Percentiles rank a stretch among this genome's conserved stretches.
Evolutionary conservation across 2,329 filamentous ascomycete genomes (phyloP).

Genomic region (Gnomoniopsis smithogilvyi): DNA sequence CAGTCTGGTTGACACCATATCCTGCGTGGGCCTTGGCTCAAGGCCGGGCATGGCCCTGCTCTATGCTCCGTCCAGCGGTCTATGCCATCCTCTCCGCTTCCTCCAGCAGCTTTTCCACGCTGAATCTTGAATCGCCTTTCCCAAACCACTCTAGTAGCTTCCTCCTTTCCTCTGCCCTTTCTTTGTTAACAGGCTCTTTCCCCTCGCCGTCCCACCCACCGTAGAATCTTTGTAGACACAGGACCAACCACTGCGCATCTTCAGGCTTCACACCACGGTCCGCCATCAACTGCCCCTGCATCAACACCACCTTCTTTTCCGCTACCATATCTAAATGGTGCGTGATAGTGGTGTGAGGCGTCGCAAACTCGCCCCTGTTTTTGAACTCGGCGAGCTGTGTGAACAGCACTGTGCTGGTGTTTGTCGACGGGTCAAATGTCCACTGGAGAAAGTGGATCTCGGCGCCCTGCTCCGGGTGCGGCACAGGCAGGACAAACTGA

Average conservation of each 20-base stretch:
- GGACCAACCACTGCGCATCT: constrained; percentile 84
- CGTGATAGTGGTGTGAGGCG: constrained; percentile 90
- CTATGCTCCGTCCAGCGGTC: constrained; percentile 1
- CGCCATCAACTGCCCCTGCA: constrained; percentile 78
- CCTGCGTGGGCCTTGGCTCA: not conserved
- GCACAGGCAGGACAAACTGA: constrained; percentile 87
- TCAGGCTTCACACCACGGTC: constrained; percentile 73
- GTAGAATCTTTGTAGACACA: constrained; percentile 96
- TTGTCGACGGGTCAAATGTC: constrained; percentile 71
- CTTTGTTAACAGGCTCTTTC: constrained; percentile 38
- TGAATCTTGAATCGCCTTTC: constrained; percentile 73
- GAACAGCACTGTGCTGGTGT: constrained; percentile 78
- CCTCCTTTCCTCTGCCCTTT: constrained; percentile 61
- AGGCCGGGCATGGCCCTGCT: not conserved
- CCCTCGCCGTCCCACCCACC: constrained; percentile 56
- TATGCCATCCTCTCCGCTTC: constrained; percentile 78
- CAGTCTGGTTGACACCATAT: not conserved
- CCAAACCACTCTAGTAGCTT: constrained; percentile 79
- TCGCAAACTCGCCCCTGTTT: constrained; percentile 80
- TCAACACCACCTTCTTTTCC: constrained; percentile 75
- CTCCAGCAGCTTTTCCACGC: constrained; percentile 78
- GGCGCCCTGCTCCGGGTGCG: constrained; percentile 64
- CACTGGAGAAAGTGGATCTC: constrained; percentile 98
- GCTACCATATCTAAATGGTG: constrained; percentile 80
- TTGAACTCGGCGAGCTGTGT: constrained; percentile 94